phyloP scores from a whole-genome alignment of 2,329 filamentous ascomycete genomes.

The Dissoconium aciculare region DNA sequence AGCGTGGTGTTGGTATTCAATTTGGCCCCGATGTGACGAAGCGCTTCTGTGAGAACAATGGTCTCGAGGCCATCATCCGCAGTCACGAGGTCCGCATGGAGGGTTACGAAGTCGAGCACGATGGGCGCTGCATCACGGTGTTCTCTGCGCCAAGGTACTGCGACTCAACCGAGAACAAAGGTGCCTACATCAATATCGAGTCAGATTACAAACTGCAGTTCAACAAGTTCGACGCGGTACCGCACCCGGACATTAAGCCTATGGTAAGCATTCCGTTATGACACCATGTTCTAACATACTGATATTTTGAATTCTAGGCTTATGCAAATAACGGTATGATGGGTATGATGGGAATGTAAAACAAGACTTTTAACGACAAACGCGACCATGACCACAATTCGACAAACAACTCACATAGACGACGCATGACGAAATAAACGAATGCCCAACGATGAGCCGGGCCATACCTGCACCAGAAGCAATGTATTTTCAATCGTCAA shows the following conservation, averaged over 20 bases:
- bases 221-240: conserved; percentile 89
- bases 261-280: conserved; percentile 43
- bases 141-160: conserved; percentile 97
- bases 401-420: no score
- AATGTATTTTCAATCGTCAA: no score
- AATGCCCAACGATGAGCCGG: no score
- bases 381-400: no score
- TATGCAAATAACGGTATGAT: conserved; percentile 75
- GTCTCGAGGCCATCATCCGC: conserved; percentile 83
- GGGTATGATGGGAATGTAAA: conserved; percentile 44
- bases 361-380: no score
- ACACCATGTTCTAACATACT: background rate
- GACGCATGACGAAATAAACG: no score
- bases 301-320: conserved; percentile 36
- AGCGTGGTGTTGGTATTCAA: conserved; percentile 89
- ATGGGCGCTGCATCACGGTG: conserved; percentile 90
- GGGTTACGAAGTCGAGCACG: conserved; percentile 96
- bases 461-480: no score
- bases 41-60: conserved; percentile 91
- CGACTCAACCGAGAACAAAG: conserved; percentile 94
- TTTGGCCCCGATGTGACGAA: conserved; percentile 96
- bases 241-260: conserved; percentile 85
- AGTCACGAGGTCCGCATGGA: conserved; percentile 98
- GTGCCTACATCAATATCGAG: conserved; percentile 94
- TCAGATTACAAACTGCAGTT: conserved; percentile 83